Percentiles rank a stretch among this genome's conserved stretches.
phyloP scores from a whole-genome alignment of 2,329 filamentous ascomycete genomes.

The Calonectria pteridis region DNA sequence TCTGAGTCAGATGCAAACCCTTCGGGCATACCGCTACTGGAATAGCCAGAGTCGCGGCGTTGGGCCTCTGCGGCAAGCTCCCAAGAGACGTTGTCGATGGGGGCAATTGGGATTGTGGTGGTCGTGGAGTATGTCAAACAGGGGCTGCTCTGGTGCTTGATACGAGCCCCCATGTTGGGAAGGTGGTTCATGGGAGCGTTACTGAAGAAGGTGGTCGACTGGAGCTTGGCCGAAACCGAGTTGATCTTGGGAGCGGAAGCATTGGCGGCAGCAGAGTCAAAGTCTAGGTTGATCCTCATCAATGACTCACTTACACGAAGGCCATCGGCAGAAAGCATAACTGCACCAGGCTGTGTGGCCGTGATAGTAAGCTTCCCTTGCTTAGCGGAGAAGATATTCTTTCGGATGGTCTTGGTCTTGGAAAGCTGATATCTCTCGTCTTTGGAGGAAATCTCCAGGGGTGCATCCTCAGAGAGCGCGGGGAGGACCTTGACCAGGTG shows the following conservation, averaged over 20 bases:
- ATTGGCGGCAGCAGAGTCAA: conserved; percentile 59
- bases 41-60: conserved; percentile 68
- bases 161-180: conserved; percentile 64
- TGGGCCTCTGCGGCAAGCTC: conserved; percentile 47
- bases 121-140: conserved; percentile 62
- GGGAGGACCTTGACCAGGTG: conserved; percentile 67
- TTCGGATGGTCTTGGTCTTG: conserved; percentile 66
- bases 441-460: conserved; percentile 60
- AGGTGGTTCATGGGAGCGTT: conserved; percentile 58
- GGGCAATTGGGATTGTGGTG: conserved; percentile 53
- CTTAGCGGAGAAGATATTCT: conserved; percentile 65
- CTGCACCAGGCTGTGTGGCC: conserved; percentile 60
- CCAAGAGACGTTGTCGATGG: conserved; percentile 57
- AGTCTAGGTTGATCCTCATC: conserved; percentile 60
- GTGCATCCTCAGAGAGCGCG: conserved; percentile 61
- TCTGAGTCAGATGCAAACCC: conserved; percentile 53
- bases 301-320: conserved; percentile 56
- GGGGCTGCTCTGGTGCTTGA: conserved; percentile 54
- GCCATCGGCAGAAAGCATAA: conserved; percentile 65
- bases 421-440: conserved; percentile 64
- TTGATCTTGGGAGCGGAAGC: conserved; percentile 62
- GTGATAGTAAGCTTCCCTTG: conserved; percentile 62
- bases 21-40: conserved; percentile 53
- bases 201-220: conserved; percentile 66
- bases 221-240: conserved; percentile 63